Conservation (phyloP, 495 filamentous ascomycete genomes). For the Penicillium manginii region DNA sequence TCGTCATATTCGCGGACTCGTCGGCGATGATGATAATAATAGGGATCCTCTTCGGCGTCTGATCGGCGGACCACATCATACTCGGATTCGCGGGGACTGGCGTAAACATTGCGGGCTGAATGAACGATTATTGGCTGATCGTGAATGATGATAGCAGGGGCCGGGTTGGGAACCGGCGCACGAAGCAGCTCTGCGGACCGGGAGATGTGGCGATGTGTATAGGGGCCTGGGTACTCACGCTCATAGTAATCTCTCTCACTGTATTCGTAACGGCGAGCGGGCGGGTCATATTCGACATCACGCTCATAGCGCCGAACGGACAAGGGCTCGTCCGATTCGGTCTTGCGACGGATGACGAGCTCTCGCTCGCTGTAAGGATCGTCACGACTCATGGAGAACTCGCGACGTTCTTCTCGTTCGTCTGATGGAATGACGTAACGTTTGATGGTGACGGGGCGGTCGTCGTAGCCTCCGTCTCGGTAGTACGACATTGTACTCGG, state of each 20-base stretch:
- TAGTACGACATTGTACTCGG: slow-evolving; percentile 48
- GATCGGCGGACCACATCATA: slow-evolving; percentile 72
- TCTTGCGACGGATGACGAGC: slow-evolving; percentile 53
- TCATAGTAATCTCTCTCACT: slow-evolving; percentile 64
- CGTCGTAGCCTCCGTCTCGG: slow-evolving; percentile 52
- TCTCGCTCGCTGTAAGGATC: slow-evolving; percentile 46
- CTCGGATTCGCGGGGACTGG: slow-evolving; percentile 65
- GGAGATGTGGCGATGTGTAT: slow-evolving; percentile 64
- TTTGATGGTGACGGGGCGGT: slow-evolving; percentile 50
- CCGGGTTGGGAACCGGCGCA: slow-evolving; percentile 50
- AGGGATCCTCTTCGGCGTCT: slow-evolving; percentile 55
- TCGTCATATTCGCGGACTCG: slow-evolving; percentile 58
- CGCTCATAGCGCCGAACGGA: slow-evolving; percentile 48
- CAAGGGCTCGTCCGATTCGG: slow-evolving; percentile 47
- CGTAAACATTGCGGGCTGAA: slow-evolving; percentile 71
- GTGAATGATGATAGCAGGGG: slow-evolving; percentile 72
- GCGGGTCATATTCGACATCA: slow-evolving; percentile 46
- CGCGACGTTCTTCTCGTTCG: slow-evolving; percentile 43
- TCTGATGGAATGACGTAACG: slow-evolving; percentile 54
- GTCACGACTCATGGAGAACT: slow-evolving; percentile 44
- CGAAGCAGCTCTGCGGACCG: slow-evolving; percentile 71
- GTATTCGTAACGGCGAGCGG: slow-evolving; percentile 37
- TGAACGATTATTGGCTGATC: slow-evolving; percentile 77
- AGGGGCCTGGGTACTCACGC: slow-evolving; percentile 46
- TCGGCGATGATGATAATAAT: slow-evolving; percentile 69